Conservation (phyloP, 768 basidiomycete species). For the Boletellus sp. region DNA sequence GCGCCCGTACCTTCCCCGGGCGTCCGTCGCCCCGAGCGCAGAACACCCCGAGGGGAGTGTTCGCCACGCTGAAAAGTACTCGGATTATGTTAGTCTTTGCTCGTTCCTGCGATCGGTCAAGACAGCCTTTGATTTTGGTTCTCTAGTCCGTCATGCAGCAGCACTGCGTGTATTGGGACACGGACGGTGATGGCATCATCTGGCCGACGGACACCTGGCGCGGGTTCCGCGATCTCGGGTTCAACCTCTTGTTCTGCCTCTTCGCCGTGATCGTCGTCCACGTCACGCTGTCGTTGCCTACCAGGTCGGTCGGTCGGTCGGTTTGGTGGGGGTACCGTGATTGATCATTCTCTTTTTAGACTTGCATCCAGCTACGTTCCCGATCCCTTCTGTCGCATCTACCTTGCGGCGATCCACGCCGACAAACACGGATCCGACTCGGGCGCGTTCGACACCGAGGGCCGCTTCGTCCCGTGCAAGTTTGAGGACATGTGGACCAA, state of each 20-base stretch:
- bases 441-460: conserved; percentile 39
- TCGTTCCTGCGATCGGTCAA: background rate
- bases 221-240: conserved; percentile 41
- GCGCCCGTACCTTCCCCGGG: conserved; percentile 29
- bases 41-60: conserved; percentile 22
- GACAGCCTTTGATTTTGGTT: background rate
- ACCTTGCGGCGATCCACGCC: conserved; percentile 33
- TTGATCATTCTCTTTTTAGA: conserved; percentile 2
- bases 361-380: conserved; percentile 28
- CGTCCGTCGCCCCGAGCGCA: conserved; percentile 24
- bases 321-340: background rate
- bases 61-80: conserved; percentile 17
- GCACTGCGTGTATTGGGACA: conserved; percentile 41
- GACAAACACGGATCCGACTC: conserved; percentile 44
- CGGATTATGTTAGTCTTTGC: conserved; percentile 18
- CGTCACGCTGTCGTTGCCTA: conserved; percentile 33
- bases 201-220: conserved; percentile 43
- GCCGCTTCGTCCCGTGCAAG: conserved; percentile 38
- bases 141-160: conserved; percentile 39
- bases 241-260: conserved; percentile 36
- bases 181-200: conserved; percentile 40
- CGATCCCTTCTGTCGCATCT: conserved; percentile 41
- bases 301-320: conserved; percentile 17
- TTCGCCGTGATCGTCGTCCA: conserved; percentile 36
- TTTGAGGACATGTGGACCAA: conserved; percentile 45